A percentile compares a stretch with the other conserved stretches of the same genome.
Evolutionary conservation across 1,139 yeast species (phyloP).

Genomic region (Yamadazyma sp.): DNA sequence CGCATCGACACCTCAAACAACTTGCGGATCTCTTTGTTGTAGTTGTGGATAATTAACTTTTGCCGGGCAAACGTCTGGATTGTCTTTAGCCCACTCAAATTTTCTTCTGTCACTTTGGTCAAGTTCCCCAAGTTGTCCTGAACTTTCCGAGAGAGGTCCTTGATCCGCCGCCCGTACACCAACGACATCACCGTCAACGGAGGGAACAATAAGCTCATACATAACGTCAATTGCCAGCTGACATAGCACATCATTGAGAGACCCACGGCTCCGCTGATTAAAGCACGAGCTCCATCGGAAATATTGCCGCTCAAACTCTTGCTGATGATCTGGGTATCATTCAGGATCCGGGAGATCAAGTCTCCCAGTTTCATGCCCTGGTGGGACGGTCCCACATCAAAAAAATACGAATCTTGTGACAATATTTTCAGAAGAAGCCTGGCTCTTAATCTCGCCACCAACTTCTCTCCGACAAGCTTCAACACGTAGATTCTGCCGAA

Average conservation of each 20-base stretch:
- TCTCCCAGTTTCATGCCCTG: conserved; percentile 80
- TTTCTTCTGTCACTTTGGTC: conserved; percentile 90
- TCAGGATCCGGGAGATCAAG: conserved; percentile 79
- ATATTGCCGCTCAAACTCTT: conserved; percentile 85
- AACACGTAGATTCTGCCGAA: conserved; percentile 76
- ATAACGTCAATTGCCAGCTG: conserved; percentile 74
- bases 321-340: conserved; percentile 89
- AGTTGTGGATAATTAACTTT: conserved; percentile 45
- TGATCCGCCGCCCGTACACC: conserved; percentile 76
- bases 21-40: conserved; percentile 66
- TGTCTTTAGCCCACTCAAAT: conserved; percentile 80
- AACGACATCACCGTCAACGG: conserved; percentile 76
- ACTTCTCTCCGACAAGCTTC: conserved; percentile 77
- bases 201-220: conserved; percentile 78
- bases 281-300: conserved; percentile 84
- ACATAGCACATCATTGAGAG: conserved; percentile 84
- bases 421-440: conserved; percentile 73
- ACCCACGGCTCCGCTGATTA: conserved; percentile 79
- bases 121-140: conserved; percentile 86
- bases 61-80: conserved; percentile 91
- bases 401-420: conserved; percentile 88
- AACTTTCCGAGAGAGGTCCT: conserved; percentile 69
- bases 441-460: conserved; percentile 81
- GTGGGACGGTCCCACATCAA: conserved; percentile 66
- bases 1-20: conserved; percentile 73